Conservation (phyloP, 1,284 basidiomycete genomes). For the Volvariella surrecta region DNA sequence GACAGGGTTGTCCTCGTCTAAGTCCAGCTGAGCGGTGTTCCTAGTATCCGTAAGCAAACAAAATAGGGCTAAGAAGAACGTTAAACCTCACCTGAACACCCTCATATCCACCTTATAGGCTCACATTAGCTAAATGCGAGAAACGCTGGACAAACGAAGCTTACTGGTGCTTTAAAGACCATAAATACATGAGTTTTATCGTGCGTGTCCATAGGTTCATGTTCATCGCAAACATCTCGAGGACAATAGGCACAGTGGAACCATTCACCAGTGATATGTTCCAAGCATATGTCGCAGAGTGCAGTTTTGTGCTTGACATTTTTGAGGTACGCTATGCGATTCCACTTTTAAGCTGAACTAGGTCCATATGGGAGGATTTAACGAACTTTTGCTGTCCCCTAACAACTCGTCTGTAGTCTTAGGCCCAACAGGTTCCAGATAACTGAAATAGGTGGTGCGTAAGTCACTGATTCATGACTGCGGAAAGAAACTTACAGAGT, state of each 20-base stretch:
- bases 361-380: not conserved
- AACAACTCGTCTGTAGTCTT: too few relatives aligned
- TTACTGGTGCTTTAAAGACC: slow-evolving; percentile 75
- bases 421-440: slow-evolving; percentile 60
- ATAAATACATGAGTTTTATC: slow-evolving; percentile 77
- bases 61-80: slow-evolving; percentile 1
- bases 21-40: slow-evolving; percentile 35
- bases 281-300: slow-evolving; percentile 72
- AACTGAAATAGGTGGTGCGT: slow-evolving; percentile 28
- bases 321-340: slow-evolving; percentile 53
- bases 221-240: slow-evolving; percentile 73
- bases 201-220: slow-evolving; percentile 73
- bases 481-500: slow-evolving; percentile 38
- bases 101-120: slow-evolving; percentile 47
- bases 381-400: not conserved
- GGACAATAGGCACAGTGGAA: slow-evolving; percentile 83
- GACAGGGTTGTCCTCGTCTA: slow-evolving; percentile 48
- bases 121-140: not conserved
- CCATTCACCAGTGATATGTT: slow-evolving; percentile 73
- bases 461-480: not conserved
- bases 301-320: slow-evolving; percentile 58
- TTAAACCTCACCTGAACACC: slow-evolving; percentile 39
- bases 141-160: slow-evolving; percentile 12
- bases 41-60: slow-evolving; percentile 1
- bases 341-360: not conserved